Evolutionary conservation across 2,329 filamentous ascomycete genomes (phyloP), one percentile per base, ranked within the genome.

Genomic region (Penicillium sp.): DNA sequence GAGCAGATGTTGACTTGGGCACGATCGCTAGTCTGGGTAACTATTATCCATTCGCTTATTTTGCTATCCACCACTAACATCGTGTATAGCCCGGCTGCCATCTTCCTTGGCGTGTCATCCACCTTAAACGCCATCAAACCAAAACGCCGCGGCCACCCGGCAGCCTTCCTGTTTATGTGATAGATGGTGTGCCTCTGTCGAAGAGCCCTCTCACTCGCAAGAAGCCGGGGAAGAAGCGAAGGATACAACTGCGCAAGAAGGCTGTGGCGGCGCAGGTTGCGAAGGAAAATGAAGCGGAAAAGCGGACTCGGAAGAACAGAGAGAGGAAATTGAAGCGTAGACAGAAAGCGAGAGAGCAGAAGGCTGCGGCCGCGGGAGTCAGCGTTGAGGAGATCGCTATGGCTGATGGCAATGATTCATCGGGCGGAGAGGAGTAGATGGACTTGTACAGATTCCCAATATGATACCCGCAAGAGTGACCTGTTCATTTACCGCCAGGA

Each of bases 221-320:
- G 49, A 74, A 73, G 56, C 71, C 71, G 0, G 71, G 71, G 9
- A 74, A 74, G 51, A 74, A 73, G 58, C 63, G 71, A 2, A 70
- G 71, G 9, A 60, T 73, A 11, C 62, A 71, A 19, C 48, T 73
- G 29, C 71, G 71, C 35, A 73, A 71, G 53, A 61, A 62, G 5
- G 50, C 57, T 3, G 58, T 57, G 1, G 60, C 60, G 6, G 65
- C 65, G 7, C 55, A 65, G 39, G 54, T 54, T 37, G 66, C 66
- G 2, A 69, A 69, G 42, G 58, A 65, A 49, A 59, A 51, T 0
- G 69, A 70, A 10, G 68, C 68, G 1, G 69, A 72, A 56, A 72
- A 72, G 54, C 63, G 67, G 10, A 69, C 64, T 39, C 64, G 68
- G 33, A 71, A 69, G 52, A 72, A 72, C 47, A 63, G 69, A 8